Conservation (phyloP, 2,329 filamentous ascomycete genomes). For the Penicillium paneum region DNA sequence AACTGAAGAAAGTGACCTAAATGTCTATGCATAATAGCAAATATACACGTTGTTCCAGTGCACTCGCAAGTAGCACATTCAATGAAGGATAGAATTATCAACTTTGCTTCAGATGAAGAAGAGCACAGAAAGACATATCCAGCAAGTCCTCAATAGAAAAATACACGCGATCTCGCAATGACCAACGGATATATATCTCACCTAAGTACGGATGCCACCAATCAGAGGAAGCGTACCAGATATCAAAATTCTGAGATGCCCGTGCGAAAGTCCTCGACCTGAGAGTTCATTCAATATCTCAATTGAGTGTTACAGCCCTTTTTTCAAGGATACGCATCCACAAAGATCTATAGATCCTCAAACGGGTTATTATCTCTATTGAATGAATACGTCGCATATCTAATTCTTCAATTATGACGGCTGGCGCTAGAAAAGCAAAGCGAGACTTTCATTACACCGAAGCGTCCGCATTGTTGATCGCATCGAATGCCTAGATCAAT, state of each 20-base stretch:
- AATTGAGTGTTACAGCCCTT: too few species aligned
- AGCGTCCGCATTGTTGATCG: constrained; percentile 48
- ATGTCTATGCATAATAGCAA: not conserved
- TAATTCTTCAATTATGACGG: constrained; percentile 42
- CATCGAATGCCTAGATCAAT: constrained; percentile 43
- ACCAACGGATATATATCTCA: not conserved
- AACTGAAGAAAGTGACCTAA: not conserved
- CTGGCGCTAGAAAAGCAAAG: constrained; percentile 35
- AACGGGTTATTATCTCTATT: not conserved
- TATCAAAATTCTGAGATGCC: too few species aligned
- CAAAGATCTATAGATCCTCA: too few species aligned
- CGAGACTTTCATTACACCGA: constrained; percentile 45
- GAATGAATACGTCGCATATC: constrained; percentile 34
- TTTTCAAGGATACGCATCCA: too few species aligned
- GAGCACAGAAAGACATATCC: not conserved
- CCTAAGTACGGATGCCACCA: not conserved
- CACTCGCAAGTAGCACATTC: not conserved
- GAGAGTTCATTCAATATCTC: not conserved
- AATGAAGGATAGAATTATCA: not conserved
- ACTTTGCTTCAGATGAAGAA: not conserved
- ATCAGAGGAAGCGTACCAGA: too few species aligned
- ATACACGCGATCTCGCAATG: not conserved
- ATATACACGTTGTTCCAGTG: not conserved
- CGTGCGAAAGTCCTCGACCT: too few species aligned
- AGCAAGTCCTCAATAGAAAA: not conserved